These are phyloP conservation scores for Sarocladiaceae sp. DNA, from an alignment of 2,329 filamentous ascomycete species.

Conservation along the genomic window DNA sequence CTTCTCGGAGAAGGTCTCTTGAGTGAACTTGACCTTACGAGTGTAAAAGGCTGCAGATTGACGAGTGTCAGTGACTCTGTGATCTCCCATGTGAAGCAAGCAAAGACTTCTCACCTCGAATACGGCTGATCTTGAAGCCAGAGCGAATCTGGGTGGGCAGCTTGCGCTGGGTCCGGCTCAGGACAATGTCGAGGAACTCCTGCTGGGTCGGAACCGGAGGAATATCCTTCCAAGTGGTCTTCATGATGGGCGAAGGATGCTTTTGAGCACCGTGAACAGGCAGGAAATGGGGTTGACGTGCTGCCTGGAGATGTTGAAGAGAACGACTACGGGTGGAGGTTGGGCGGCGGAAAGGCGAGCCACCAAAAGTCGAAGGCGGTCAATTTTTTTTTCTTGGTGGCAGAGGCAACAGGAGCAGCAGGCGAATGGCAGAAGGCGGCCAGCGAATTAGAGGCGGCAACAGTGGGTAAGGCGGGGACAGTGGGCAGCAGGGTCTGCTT, in stretches of 20 bases:
- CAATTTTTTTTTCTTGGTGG: constrained; percentile 14
- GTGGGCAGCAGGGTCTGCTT: too few relatives aligned
- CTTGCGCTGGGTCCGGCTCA: constrained; percentile 86
- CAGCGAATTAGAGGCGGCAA: too few relatives aligned
- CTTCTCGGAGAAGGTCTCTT: constrained; percentile 95
- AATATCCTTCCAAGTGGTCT: constrained; percentile 68
- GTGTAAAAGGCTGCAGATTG: constrained; percentile 74
- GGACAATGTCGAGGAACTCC: constrained; percentile 96
- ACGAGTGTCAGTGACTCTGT: constrained; percentile 18
- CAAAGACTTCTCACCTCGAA: constrained; percentile 56
- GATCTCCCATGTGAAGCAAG: too few relatives aligned
- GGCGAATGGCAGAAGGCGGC: constrained; percentile 4
- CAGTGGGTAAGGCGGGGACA: constrained; percentile 4
- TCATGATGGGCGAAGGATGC: constrained; percentile 38
- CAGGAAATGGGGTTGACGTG: constrained; percentile 3
- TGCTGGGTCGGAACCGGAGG: constrained; percentile 83
- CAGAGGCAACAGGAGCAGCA: not conserved
- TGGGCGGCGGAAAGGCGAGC: not conserved
- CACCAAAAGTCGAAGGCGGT: constrained; percentile 14
- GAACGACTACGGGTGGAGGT: not conserved
- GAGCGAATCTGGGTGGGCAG: constrained; percentile 92
- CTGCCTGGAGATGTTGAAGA: not conserved
- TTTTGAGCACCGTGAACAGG: constrained; percentile 8
- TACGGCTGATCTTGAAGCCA: constrained; percentile 91
- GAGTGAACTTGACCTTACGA: constrained; percentile 95